Evolutionary conservation across 768 basidiomycete species (phyloP), one percentile per base, ranked within the genome.

Genomic region (Rhodotorula babjevae): DNA sequence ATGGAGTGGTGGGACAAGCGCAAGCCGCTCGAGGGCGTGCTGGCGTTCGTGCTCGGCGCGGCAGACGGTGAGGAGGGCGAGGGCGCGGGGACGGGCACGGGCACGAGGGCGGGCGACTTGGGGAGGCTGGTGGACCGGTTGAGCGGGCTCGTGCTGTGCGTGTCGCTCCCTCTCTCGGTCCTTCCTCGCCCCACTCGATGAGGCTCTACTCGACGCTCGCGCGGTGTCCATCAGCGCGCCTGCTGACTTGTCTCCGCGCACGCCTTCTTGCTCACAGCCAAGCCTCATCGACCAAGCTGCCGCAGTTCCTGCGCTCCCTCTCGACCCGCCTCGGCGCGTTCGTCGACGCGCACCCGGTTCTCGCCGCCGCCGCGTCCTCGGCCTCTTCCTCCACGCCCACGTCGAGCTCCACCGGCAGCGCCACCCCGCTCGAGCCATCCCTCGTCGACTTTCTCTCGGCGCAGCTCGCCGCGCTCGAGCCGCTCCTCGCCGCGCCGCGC

Each of bases 1-100:
- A 21, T 61, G 40, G 73, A 71, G 40, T 71, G 68, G 33, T 75
- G 73, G 73, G 69, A 74, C 33, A 75, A 71, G 67, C 44, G 60
- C 46, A 55, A 52, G 36, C 27, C 63, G 40, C n/a, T 66, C 47
- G 69, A 75, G 63, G 14, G 5, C 7, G 36, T 36, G 14, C 31
- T 72, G 29, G 33, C 33, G n/a, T 2, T 62, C 3, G 27, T 75
- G 27, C 57, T 72, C 6, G 71, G 71, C 18, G 36, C 36, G 36
- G 36, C 36, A 9, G 36, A 36, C 36, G 36, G 36, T 9, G 57
- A 52, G 31, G 31, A 5, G 57, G 11, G 27, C 0, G 16, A 47
- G 44, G 40, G 21, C 40, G 57, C 42, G 42, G 42, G 44, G 44
- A 46, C 14, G 44, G 44, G 44, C 2, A 46, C 14, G 44, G 44